Evolutionary conservation across 257 asterid species (phyloP).

Genomic region (Fraxinus pennsylvanica): DNA sequence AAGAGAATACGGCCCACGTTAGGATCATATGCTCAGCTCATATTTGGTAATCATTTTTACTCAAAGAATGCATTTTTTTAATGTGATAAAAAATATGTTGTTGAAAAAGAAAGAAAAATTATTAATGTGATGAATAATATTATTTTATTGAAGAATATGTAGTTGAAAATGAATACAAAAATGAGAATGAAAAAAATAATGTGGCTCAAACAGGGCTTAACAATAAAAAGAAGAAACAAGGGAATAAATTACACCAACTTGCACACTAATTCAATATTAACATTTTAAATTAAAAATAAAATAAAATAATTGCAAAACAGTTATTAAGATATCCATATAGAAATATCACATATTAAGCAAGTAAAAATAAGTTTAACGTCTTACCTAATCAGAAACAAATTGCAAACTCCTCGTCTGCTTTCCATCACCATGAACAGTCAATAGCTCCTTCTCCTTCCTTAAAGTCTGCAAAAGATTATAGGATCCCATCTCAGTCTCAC

Average conservation of each 20-base stretch:
- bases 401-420: slow-evolving; percentile 96
- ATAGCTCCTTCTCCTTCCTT: slow-evolving; percentile 94
- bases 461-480: slow-evolving; percentile 60
- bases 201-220: not conserved
- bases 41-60: too few relatives aligned
- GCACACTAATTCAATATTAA: not conserved
- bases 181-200: too few relatives aligned
- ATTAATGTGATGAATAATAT: too few relatives aligned
- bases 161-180: too few relatives aligned
- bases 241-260: not conserved
- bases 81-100: too few relatives aligned
- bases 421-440: slow-evolving; percentile 96
- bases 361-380: not conserved
- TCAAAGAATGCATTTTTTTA: too few relatives aligned
- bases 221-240: not conserved
- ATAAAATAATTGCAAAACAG: too few relatives aligned
- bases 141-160: too few relatives aligned
- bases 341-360: not conserved
- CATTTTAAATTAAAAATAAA: not conserved
- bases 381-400: slow-evolving; percentile 90
- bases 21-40: too few relatives aligned
- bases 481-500: not conserved
- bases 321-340: too few relatives aligned
- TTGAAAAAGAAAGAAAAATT: too few relatives aligned
- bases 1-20: too few relatives aligned